Evolutionary conservation across 805 yeast species (phyloP).

Genomic region (Ogataea salicorniae): DNA sequence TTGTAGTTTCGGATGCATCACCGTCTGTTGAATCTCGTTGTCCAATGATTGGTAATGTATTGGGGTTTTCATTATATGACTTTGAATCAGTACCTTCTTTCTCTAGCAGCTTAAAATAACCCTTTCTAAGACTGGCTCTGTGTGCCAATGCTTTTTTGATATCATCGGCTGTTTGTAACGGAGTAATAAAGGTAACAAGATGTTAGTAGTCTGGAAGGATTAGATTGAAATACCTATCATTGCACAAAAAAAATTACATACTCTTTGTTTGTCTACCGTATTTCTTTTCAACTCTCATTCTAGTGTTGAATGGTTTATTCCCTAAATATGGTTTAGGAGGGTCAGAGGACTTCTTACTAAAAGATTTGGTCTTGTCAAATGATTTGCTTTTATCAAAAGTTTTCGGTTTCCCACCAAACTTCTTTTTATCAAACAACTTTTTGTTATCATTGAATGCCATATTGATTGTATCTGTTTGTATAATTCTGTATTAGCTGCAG

Average conservation of each 20-base stretch:
- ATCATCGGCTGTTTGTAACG: slow-evolving; percentile 39
- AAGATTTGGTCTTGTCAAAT: neutral
- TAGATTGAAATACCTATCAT: neutral
- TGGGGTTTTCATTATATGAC: neutral
- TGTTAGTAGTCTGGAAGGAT: neutral
- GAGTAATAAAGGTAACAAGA: neutral
- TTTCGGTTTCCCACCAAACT: neutral
- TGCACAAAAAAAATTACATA: slow-evolving; percentile 4
- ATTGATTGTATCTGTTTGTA: too few species aligned
- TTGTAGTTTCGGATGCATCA: neutral
- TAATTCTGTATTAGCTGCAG: too few species aligned
- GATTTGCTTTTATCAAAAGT: neutral
- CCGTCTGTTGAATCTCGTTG: slow-evolving; percentile 13
- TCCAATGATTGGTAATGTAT: slow-evolving; percentile 6
- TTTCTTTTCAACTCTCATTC: slow-evolving; percentile 6
- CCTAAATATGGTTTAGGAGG: too few species aligned
- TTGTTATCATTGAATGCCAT: neutral
- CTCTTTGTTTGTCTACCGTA: slow-evolving; percentile 29
- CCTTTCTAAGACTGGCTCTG: slow-evolving; percentile 74
- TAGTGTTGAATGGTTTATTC: slow-evolving; percentile 4
- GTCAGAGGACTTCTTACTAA: neutral
- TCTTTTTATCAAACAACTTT: neutral
- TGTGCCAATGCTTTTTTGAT: slow-evolving; percentile 74
- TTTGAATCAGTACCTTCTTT: slow-evolving; percentile 54
- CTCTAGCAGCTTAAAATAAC: slow-evolving; percentile 73